phyloP scores from a whole-genome alignment of 2,329 filamentous ascomycete genomes.

The Scedosporium apiospermum region DNA sequence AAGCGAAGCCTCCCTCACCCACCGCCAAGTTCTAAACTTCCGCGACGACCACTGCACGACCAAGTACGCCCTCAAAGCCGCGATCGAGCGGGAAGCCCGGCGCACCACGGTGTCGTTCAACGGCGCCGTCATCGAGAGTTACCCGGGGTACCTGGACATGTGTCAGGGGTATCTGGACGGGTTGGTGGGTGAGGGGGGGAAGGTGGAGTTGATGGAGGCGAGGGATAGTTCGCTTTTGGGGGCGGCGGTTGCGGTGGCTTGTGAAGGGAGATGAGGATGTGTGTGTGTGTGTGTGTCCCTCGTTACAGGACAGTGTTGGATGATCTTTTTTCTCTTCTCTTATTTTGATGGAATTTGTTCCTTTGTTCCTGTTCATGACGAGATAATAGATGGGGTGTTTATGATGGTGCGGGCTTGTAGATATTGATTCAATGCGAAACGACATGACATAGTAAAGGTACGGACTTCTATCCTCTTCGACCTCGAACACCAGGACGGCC shows the following conservation, averaged over 20 bases:
- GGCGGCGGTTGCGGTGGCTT: conserved; percentile 60
- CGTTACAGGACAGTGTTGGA: too few species aligned
- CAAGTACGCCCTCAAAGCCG: conserved; percentile 21
- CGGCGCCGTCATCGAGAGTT: conserved; percentile 70
- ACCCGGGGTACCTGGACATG: conserved; percentile 54
- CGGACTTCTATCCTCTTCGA: too few species aligned
- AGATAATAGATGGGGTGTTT: neutral
- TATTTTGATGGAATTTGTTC: too few species aligned
- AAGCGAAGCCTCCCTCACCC: conserved; percentile 33
- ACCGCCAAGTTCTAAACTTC: conserved; percentile 18
- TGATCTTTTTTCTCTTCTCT: too few species aligned
- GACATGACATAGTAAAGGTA: neutral
- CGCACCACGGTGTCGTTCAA: conserved; percentile 64
- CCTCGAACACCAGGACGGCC: too few species aligned
- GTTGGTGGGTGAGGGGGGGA: conserved; percentile 32
- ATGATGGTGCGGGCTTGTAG: neutral
- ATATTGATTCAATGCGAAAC: neutral
- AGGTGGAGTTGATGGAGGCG: conserved; percentile 57
- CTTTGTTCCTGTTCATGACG: neutral
- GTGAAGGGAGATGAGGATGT: conserved; percentile 17
- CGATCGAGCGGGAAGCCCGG: conserved; percentile 41
- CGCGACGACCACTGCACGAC: conserved; percentile 16
- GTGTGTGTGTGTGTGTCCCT: neutral
- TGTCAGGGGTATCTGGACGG: conserved; percentile 57
- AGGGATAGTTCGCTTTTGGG: conserved; percentile 67